phyloP scores from a whole-genome alignment of 2,329 filamentous ascomycete genomes.

The Hypoxylon sp. region DNA sequence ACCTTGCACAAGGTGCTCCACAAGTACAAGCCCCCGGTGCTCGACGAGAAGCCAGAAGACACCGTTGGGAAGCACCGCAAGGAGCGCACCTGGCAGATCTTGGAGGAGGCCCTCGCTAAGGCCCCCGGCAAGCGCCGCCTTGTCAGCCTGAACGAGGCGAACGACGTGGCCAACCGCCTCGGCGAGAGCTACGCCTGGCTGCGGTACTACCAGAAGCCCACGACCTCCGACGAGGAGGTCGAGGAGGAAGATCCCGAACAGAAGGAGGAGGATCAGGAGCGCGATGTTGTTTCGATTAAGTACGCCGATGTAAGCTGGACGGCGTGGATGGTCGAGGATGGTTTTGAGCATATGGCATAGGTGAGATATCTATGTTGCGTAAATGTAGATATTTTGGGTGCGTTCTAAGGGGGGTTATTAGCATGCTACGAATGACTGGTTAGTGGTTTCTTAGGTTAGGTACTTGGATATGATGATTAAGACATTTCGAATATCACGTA shows the following conservation, averaged over 20 bases:
- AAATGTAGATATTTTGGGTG: not conserved
- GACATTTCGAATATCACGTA: not conserved
- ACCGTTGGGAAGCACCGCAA: slow-evolving; percentile 20
- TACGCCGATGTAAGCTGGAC: slow-evolving; percentile 19
- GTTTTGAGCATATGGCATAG: not conserved
- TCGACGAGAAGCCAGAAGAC: not conserved
- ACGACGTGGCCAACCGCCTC: slow-evolving; percentile 70
- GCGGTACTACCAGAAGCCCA: slow-evolving; percentile 45
- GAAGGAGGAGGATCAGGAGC: slow-evolving; percentile 35
- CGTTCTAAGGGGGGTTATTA: not conserved
- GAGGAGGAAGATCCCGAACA: slow-evolving; percentile 30
- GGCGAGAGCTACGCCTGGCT: slow-evolving; percentile 63
- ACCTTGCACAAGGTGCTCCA: not conserved
- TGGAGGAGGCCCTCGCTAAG: slow-evolving; percentile 47
- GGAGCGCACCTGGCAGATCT: slow-evolving; percentile 48
- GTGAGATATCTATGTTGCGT: not conserved
- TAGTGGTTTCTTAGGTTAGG: not conserved
- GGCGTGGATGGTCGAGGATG: slow-evolving; percentile 20
- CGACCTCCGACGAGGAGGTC: slow-evolving; percentile 22
- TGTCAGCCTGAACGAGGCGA: slow-evolving; percentile 69
- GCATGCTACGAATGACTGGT: not conserved
- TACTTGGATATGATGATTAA: not conserved
- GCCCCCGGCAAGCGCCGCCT: slow-evolving; percentile 61
- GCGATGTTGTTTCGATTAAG: slow-evolving; percentile 35
- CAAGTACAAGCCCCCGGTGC: slow-evolving; percentile 21